Conservation (phyloP, 2,329 filamentous ascomycete genomes). For the Bipolaris bicolor region DNA sequence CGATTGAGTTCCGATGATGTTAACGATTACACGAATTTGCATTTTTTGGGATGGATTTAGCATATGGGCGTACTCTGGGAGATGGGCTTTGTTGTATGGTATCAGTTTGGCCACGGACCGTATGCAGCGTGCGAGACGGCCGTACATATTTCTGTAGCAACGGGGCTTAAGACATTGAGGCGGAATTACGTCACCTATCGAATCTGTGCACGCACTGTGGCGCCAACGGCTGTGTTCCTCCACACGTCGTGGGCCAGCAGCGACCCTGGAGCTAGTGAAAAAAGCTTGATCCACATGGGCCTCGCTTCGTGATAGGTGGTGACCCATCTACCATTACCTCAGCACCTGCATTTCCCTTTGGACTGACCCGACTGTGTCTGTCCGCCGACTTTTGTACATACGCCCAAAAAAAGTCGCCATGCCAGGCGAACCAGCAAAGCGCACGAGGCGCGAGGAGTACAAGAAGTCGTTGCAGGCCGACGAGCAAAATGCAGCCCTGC, state of each 20-base stretch:
- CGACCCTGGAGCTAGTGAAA: slow-evolving; percentile 34
- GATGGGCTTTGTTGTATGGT: slow-evolving; percentile 37
- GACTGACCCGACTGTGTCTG: background rate
- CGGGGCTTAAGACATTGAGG: slow-evolving; percentile 12
- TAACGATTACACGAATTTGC: slow-evolving; percentile 37
- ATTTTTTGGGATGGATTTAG: slow-evolving; percentile 25
- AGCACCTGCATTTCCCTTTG: slow-evolving; percentile 9
- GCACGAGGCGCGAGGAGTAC: slow-evolving; percentile 57
- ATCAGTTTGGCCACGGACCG: slow-evolving; percentile 29
- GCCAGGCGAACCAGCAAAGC: slow-evolving; percentile 47
- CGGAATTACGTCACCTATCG: slow-evolving; percentile 27
- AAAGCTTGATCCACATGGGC: slow-evolving; percentile 41
- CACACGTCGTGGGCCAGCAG: slow-evolving; percentile 20
- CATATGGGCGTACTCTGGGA: slow-evolving; percentile 36
- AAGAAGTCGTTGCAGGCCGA: slow-evolving; percentile 44
- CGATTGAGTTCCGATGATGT: slow-evolving; percentile 83
- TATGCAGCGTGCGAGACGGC: slow-evolving; percentile 39
- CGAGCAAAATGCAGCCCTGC: slow-evolving; percentile 65
- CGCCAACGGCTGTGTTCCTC: slow-evolving; percentile 10
- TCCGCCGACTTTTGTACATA: slow-evolving; percentile 3
- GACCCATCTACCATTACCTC: slow-evolving; percentile 29
- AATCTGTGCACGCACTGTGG: slow-evolving; percentile 15
- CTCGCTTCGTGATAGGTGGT: slow-evolving; percentile 23
- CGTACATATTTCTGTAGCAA: slow-evolving; percentile 25
- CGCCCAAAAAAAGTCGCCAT: slow-evolving; percentile 23